Evolutionary conservation across 2,329 filamentous ascomycete genomes (phyloP).

Genomic region (Colletotrichum sojae): DNA sequence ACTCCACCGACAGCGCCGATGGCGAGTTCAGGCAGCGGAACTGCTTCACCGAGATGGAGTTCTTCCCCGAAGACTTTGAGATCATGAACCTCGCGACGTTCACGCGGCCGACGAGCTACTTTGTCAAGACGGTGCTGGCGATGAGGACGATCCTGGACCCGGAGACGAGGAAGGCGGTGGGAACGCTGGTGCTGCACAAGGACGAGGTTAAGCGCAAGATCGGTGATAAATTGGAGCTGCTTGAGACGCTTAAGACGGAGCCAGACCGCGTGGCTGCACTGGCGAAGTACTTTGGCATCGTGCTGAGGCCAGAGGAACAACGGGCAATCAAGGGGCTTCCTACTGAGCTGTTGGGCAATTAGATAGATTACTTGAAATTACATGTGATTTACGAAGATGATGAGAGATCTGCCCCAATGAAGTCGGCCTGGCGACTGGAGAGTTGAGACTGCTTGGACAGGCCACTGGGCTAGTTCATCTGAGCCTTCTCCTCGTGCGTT

Average conservation of each 20-base stretch:
- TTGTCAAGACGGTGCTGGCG: slow-evolving; percentile 55
- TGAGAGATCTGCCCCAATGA: too few relatives aligned
- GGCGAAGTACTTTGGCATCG: slow-evolving; percentile 64
- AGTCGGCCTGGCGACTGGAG: too few relatives aligned
- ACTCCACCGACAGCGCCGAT: slow-evolving; percentile 46
- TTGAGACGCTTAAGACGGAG: slow-evolving; percentile 62
- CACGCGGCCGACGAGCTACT: slow-evolving; percentile 53
- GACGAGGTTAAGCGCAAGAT: slow-evolving; percentile 60
- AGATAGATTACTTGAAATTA: not conserved
- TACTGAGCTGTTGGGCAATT: slow-evolving; percentile 38
- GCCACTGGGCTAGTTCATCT: not conserved
- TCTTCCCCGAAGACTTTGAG: slow-evolving; percentile 61
- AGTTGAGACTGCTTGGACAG: too few relatives aligned
- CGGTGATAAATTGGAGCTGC: slow-evolving; percentile 54
- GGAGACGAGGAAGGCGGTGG: slow-evolving; percentile 44
- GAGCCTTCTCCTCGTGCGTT: slow-evolving; percentile 6
- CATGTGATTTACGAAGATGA: not conserved
- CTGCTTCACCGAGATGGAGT: slow-evolving; percentile 66
- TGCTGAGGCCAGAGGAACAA: slow-evolving; percentile 61
- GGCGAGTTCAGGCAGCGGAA: slow-evolving; percentile 61
- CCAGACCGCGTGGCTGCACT: slow-evolving; percentile 63
- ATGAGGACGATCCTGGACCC: slow-evolving; percentile 48
- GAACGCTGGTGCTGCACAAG: slow-evolving; percentile 60
- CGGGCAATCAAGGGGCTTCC: slow-evolving; percentile 60
- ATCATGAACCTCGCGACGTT: slow-evolving; percentile 60